These are phyloP conservation scores for Monilinia vaccinii-corymbosi DNA, from an alignment of 2,329 filamentous ascomycete genomes.

Conservation along the genomic window DNA sequence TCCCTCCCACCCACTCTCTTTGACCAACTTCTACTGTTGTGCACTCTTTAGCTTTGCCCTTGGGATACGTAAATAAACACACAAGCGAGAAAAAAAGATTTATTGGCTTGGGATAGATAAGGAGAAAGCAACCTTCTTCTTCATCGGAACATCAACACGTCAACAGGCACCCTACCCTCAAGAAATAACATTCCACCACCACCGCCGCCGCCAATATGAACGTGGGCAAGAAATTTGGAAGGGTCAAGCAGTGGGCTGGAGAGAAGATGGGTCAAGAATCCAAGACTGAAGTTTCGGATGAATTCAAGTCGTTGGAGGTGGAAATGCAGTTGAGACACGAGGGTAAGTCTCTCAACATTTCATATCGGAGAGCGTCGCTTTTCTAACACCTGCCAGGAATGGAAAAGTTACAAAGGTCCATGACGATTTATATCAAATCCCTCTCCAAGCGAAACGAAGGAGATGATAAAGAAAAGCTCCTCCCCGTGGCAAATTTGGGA, in stretches of 20 bases:
- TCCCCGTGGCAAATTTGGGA: slow-evolving; percentile 72
- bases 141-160: too few relatives aligned
- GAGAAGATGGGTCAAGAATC: slow-evolving; percentile 91
- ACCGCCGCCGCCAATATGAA: slow-evolving; percentile 29
- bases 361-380: not conserved
- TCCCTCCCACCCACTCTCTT: too few relatives aligned
- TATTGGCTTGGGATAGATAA: too few relatives aligned
- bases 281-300: slow-evolving; percentile 78
- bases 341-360: slow-evolving; percentile 46
- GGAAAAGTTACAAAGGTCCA: slow-evolving; percentile 80
- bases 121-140: not conserved
- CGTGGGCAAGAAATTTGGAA: slow-evolving; percentile 73
- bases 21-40: too few relatives aligned
- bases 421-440: slow-evolving; percentile 80
- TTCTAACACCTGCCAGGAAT: slow-evolving; percentile 54
- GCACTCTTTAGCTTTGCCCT: too few relatives aligned
- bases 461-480: slow-evolving; percentile 79
- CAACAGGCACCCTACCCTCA: too few relatives aligned
- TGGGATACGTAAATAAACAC: too few relatives aligned
- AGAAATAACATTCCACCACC: too few relatives aligned
- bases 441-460: slow-evolving; percentile 73
- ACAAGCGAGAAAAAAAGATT: too few relatives aligned
- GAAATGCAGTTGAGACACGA: slow-evolving; percentile 88
- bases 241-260: slow-evolving; percentile 95
- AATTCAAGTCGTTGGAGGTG: slow-evolving; percentile 81